A percentile compares a stretch with the other conserved stretches of the same genome.
phyloP scores from a whole-genome alignment of 2,329 filamentous ascomycete genomes.

The Exophiala sideris region DNA sequence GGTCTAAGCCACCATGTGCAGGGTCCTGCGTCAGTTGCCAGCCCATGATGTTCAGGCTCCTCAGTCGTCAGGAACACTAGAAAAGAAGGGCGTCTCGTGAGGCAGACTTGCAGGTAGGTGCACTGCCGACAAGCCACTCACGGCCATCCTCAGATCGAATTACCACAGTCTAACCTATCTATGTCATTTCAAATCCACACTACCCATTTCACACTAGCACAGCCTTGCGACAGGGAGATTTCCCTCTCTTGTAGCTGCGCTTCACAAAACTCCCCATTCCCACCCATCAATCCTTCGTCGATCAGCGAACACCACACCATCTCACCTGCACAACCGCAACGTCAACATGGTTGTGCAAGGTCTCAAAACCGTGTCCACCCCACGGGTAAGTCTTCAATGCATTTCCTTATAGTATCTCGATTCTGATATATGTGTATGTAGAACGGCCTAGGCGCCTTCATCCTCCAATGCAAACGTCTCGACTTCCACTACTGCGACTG shows the following conservation, averaged over 20 bases:
- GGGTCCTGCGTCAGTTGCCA: too few relatives aligned
- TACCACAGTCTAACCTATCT: not conserved
- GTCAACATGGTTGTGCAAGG: constrained; percentile 43
- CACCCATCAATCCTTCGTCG: not conserved
- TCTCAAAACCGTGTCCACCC: constrained; percentile 53
- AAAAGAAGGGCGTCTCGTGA: not conserved
- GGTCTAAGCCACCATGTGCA: too few relatives aligned
- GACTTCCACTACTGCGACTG: constrained; percentile 98
- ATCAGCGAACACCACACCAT: too few relatives aligned
- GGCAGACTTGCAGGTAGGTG: not conserved
- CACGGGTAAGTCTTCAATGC: constrained; percentile 47
- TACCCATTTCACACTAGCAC: not conserved
- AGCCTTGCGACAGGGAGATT: not conserved
- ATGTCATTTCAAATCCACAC: not conserved
- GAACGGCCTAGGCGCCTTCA: constrained; percentile 97
- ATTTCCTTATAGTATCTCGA: not conserved
- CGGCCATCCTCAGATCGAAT: not conserved
- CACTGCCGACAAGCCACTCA: not conserved
- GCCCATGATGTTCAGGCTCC: too few relatives aligned
- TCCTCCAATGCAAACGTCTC: constrained; percentile 93
- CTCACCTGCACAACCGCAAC: not conserved
- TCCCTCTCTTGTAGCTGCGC: not conserved
- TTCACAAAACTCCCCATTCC: not conserved
- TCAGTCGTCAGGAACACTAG: too few relatives aligned
- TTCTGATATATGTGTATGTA: constrained; percentile 39